Base-by-base conservation (phyloP, 257 asterid species). In the Plantago ovata region DNA sequence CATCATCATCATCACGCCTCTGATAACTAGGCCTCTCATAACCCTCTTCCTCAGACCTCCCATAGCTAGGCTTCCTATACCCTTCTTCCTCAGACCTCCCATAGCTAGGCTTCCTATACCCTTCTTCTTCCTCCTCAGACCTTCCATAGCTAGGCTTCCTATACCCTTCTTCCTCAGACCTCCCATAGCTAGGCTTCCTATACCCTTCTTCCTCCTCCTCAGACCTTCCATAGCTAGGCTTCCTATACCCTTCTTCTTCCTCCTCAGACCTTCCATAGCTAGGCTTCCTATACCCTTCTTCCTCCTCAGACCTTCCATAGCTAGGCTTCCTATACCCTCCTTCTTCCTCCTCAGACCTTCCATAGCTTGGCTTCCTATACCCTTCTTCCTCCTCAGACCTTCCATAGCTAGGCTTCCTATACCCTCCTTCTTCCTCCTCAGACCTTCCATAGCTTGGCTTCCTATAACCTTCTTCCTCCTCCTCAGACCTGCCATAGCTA, bases 1-100 rank as follows among this genome's bases (percentile, higher is more conserved):
- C 64, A 1, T 60, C 69, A n/a, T 66, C 63, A 4, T 53, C 58
- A n/a, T 38, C 43, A 21, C 55, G 38, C 55, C 55, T 49, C 54
- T 48, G 32, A 48, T 49, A 49, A 19, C 55, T 49, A 22, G 56
- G 56, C 21, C 38, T 53, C 58, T 59, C 73, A 38, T 63, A 55
- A n/a, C n/a, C 36, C 21, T 61, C 73, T 13, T 70, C 69, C 32
- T 61, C 57, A 49, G 58, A 53, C 13, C 58, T 53, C 8, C 58
- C 58, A 1, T 53, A 53, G 7, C 40, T 24, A 6, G 58, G 39
- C 42, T 28, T 53, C 13, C 7, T 38, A 20, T 49, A 49, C 13
- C 6, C n/a, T 28, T 49, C 54, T 7, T 46, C 52, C 52, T 48
- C 53, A 48, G 53, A 48, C 32, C 53, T 48, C 1, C 53, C 53